Percentiles rank a stretch among this genome's conserved stretches.
These are phyloP conservation scores for Yarrowia deformans DNA, from an alignment of 805 yeast genomes.

Conservation along the genomic window DNA sequence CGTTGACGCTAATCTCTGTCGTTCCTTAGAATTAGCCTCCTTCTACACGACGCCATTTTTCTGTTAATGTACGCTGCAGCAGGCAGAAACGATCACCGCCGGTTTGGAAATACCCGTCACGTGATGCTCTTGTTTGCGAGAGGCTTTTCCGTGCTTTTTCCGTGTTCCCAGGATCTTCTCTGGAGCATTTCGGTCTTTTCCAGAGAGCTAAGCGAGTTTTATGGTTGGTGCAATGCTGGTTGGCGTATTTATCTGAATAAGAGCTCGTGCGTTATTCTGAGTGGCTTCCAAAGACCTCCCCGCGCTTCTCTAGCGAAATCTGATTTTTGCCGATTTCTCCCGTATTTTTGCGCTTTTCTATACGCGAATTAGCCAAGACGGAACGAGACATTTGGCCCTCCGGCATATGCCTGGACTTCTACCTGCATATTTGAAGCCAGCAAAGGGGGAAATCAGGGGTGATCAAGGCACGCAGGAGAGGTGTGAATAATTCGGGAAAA, in stretches of 20 bases:
- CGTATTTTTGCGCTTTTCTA: conserved; percentile 1
- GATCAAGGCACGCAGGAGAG: no score
- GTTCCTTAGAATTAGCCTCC: conserved; percentile 11
- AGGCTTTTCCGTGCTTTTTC: background rate
- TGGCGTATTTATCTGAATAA: no score
- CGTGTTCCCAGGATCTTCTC: no score
- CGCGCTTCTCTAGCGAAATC: no score
- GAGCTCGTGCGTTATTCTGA: no score
- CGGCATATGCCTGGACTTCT: conserved; percentile 1
- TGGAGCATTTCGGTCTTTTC: no score
- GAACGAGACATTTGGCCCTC: conserved; percentile 17
- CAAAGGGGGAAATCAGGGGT: conserved; percentile 1
- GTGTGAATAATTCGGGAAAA: background rate
- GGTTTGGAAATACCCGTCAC: background rate
- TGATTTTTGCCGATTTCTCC: background rate
- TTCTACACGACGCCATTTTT: background rate
- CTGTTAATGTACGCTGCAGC: conserved; percentile 15
- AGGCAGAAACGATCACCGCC: background rate
- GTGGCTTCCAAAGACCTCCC: no score
- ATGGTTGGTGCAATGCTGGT: no score
- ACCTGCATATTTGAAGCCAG: conserved; percentile 24
- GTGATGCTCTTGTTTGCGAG: background rate
- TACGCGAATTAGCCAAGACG: conserved; percentile 25
- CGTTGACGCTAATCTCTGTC: background rate
- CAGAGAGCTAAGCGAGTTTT: conserved; percentile 13